Base-by-base conservation (phyloP, 2,329 filamentous ascomycete species). In the Nakataea oryzae region DNA sequence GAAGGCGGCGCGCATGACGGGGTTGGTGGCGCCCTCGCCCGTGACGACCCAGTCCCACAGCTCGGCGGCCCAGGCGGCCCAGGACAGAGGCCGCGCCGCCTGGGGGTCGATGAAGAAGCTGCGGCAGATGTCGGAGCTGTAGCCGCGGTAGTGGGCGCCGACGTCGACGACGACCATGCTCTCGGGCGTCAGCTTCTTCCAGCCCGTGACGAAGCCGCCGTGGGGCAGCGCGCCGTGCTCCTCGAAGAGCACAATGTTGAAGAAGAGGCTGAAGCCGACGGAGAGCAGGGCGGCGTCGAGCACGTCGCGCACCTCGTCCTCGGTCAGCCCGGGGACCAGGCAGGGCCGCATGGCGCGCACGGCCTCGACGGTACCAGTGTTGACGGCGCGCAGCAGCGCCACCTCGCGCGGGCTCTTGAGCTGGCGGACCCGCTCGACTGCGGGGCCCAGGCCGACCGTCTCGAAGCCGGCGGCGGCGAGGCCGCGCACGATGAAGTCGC, bases 141-240 rank as follows among this genome's bases (percentile, higher is more conserved):
- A 87, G 4, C 85, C 84, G 57, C 82, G 75, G 34, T 85, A 79
- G 69, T 86, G 84, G 0, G 82, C 80, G 1, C 83, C 84, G 13
- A 87, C 83, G 63, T 88, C 85, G 56, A 88, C 86, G 14, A 87
- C 74, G 0, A 87, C 73, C 71, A 87, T 82, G 32, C 78, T 84
- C 54, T 83, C 80, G 14, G 77, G 67, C 13, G 79, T 78, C 11
- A 86, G 71, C 58, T 77, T 75, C 67, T 82, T 82, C 21, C 72
- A 72, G 3, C 81, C 81, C 8, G 81, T 78, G 13, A 76, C 76
- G 64, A 81, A 79, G 1, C 81, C 81, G 0, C 81, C 81, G 64
- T 84, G 81, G 0, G 81, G 80, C 6, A 83, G 72, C 0, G 81
- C 79, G 1, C 79, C 80, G 59, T 81, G 75, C 65, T 81, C 78